Evolutionary conservation across 176 grass and related monocot species (phyloP), one percentile per base, ranked within the genome.

Genomic region (Poa pratensis): DNA sequence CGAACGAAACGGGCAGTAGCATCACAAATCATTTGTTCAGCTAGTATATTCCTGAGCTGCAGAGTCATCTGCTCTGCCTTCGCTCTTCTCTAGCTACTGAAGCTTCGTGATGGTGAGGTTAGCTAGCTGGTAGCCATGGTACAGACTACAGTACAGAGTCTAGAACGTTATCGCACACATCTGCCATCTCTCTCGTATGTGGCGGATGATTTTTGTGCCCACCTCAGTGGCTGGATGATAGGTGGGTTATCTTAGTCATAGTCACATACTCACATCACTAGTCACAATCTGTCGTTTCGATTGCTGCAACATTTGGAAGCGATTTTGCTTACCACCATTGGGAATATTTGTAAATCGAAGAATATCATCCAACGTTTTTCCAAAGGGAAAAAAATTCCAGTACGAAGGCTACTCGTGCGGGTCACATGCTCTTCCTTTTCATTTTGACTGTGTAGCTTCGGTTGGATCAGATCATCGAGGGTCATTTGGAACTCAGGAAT

Each of bases 101-200:
- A 83, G 81, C 20, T 45, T 61, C 52, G 2, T 71, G 51, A 19
- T n/a, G 65, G 67, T 57, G 66, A 82, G 49, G 2, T 43, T 58
- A 71, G 80, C 24, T 24, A 71, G 80, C 24, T 24, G 5, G 20
- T 54, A 14, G 19, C 28, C 46, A 65, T 51, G 78, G 60, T 80
- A 26, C 40, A 34, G 73, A 26, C 22, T 23, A 78, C n/a, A 1
- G 22, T 27, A 18, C 16, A 46, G 50, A 35, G 40, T 80, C 24
- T 6, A 80, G 59, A 34, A 30, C 10, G 23, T 28, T 60, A 78
- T 42, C 53, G 14, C 54, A 59, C n/a, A 40, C 10, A 55, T 52
- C 26, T 55, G 19, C 28, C 52, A 16, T 39, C 6, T 39, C 19
- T 43, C 76, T 78, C 35, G 43, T 10, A 43, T 74, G 71, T 17